A percentile compares a stretch with the other conserved stretches of the same genome.
Evolutionary conservation across 768 basidiomycete genomes (phyloP).

Genomic region (Termitomyces sp.): DNA sequence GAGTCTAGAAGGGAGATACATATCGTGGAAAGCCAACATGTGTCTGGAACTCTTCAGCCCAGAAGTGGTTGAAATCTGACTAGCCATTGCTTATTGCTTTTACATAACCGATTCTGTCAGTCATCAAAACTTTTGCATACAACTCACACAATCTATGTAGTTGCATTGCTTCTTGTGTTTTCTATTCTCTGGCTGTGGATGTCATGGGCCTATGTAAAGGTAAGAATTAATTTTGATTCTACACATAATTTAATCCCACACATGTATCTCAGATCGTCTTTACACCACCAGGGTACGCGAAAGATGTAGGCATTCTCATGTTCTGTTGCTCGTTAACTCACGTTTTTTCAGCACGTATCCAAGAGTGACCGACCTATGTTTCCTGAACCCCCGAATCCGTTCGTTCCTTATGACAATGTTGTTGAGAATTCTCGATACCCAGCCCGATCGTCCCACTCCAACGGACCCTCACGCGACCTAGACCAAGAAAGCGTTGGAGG

Average conservation of each 20-base stretch:
- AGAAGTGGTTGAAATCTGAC: background rate
- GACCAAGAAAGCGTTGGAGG: slow-evolving; percentile 32
- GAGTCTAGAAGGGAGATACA: no score
- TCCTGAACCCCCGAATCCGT: slow-evolving; percentile 11
- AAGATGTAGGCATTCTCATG: slow-evolving; percentile 46
- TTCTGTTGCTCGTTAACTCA: background rate
- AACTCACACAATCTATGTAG: slow-evolving; percentile 35
- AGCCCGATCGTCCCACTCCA: background rate
- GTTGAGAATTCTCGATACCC: slow-evolving; percentile 5
- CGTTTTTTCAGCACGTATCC: slow-evolving; percentile 19
- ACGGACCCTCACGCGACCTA: slow-evolving; percentile 10
- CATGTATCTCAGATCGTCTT: slow-evolving; percentile 45
- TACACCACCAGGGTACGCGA: slow-evolving; percentile 68
- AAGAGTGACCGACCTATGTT: slow-evolving; percentile 24
- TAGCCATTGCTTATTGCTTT: background rate
- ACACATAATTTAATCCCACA: background rate
- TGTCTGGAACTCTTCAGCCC: background rate
- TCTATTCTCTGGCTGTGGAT: slow-evolving; percentile 62
- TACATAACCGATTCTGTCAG: background rate
- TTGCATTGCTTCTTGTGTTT: slow-evolving; percentile 64
- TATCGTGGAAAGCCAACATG: no score
- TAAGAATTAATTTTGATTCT: slow-evolving; percentile 20
- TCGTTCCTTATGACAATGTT: slow-evolving; percentile 3
- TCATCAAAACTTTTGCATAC: background rate
- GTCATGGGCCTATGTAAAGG: slow-evolving; percentile 78